Evolutionary conservation across 2,329 filamentous ascomycete species (phyloP), one percentile per base, ranked within the genome.

Genomic region (Emericellopsis cladophorae): DNA sequence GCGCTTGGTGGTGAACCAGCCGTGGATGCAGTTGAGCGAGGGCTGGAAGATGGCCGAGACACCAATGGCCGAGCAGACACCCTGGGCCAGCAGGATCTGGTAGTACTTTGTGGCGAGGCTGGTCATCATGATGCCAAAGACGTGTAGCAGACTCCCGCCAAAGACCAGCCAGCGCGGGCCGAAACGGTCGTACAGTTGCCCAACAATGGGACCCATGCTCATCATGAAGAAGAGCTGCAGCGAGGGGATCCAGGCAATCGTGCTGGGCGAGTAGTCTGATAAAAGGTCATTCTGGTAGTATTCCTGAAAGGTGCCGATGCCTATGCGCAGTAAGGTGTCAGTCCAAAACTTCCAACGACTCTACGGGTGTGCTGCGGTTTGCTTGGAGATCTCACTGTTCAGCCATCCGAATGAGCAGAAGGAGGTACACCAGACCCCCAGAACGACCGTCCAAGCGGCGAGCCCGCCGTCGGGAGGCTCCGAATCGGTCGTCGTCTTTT

Each of bases 41-140:
- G 58, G 56, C 36, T 58, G 52, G 22, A 60, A 59, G 35, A 62
- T 53, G 15, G 54, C 53, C 0, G 54, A 50, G 8, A 56, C 56
- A 12, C 61, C 60, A 18, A 66, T 51, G 8, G 58, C 57, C 2
- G 55, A 59, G 41, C 54, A 61, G 1, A 65, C 49, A 5, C 58
- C 57, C 40, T 66, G 64, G 1, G 60, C 47, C 1, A 67, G 48
- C 9, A 66, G 51, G 40, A 66, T 54, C 36, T 66, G 62, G 38
- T 59, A 65, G 48, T 65, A 66, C 34, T 62, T 41, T 0, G 46
- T 57, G n/a, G 51, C 50, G 7, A 81, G 54, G 7, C 65, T 71
- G 0, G 72, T 65, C 74, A 81, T 79, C 73, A 82, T 79, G 5
- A 81, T 51, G 2, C 73, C 70, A 41, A 81, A 71, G 14, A 81